phyloP scores from a whole-genome alignment of 495 filamentous ascomycete species.

The Daldinia concentrica region DNA sequence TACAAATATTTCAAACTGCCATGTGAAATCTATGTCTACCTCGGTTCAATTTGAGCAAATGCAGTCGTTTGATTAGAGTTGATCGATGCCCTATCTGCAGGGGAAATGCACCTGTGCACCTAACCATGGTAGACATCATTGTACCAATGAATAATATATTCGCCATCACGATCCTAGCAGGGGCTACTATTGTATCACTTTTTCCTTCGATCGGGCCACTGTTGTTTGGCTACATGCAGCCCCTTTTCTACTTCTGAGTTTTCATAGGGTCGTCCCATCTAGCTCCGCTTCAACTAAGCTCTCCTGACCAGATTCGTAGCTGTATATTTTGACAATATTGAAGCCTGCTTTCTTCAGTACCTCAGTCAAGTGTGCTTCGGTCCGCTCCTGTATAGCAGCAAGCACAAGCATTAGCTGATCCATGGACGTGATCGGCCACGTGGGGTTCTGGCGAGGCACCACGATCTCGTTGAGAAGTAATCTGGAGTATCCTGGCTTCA shows the following conservation, averaged over 20 bases:
- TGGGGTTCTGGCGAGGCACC: slow-evolving; percentile 50
- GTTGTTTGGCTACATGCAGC: not conserved
- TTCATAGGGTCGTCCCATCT: not conserved
- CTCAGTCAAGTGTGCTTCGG: not conserved
- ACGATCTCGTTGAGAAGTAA: slow-evolving; percentile 64
- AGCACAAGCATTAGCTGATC: slow-evolving; percentile 58
- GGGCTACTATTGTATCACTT: not conserved
- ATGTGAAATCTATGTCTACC: not conserved
- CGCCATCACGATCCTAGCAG: too few species aligned
- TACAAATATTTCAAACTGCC: not conserved
- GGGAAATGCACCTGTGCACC: not conserved
- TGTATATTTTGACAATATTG: not conserved
- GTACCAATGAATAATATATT: not conserved
- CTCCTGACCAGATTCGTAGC: not conserved
- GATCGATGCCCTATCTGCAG: not conserved
- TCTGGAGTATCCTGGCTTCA: slow-evolving; percentile 55
- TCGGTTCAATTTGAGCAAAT: not conserved
- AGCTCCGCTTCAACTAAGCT: not conserved
- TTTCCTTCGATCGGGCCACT: not conserved
- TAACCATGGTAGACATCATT: not conserved
- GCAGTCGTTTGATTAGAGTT: not conserved
- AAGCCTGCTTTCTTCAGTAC: not conserved
- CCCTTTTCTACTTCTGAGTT: not conserved
- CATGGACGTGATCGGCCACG: slow-evolving; percentile 52
- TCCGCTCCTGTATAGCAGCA: slow-evolving; percentile 49